Evolutionary conservation across 345 rosid genomes (phyloP), one percentile per base, ranked within the genome.

Genomic region (Reutealis trisperma): DNA sequence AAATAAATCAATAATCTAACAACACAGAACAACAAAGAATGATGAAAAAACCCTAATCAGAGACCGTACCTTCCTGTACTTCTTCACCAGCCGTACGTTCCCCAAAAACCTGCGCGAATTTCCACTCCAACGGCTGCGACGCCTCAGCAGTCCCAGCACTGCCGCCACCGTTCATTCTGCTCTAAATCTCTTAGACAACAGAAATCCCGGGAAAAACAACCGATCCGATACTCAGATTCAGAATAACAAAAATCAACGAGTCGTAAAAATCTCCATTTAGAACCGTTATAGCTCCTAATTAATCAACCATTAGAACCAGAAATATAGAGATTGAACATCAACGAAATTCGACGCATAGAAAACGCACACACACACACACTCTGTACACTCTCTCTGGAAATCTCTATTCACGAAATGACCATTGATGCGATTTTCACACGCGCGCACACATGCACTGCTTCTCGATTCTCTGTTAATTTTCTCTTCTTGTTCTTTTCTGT

Each of bases 31-130:
- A 24, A 41, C 37, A 27, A n/a, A 54, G 58, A 25, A 21, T 57
- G 22, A 55, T 70, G 55, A 67, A 42, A 37, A 37, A 42, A 61
- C 70, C 71, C 55, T 51, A 63, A 52, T 16, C 16, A 63, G 27
- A 34, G 42, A 27, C 42, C 25, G 9, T 58, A 80, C 83, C 83
- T 75, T 80, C 83, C 60, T 80, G 83, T 5, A 80, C 79, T 80
- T 80, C 83, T 55, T 80, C 83, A 22, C 83, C 79, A 21, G 79
- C 83, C 10, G 83, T 71, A 25, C 79, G 72, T 61, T 80, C 83
- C 19, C 83, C 83, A 37, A 80, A 80, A 30, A 80, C 83, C 76
- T 80, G 83, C 15, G 83, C 74, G 22, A 80, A 80, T 75, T 64
- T 80, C 83, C 83, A 80, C 63, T 80, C 83, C 58, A 80, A 79